A percentile compares a stretch with the other conserved stretches of the same genome.
Evolutionary conservation across 768 basidiomycete species (phyloP).

Genomic region (Hydnomerulius pinastri): DNA sequence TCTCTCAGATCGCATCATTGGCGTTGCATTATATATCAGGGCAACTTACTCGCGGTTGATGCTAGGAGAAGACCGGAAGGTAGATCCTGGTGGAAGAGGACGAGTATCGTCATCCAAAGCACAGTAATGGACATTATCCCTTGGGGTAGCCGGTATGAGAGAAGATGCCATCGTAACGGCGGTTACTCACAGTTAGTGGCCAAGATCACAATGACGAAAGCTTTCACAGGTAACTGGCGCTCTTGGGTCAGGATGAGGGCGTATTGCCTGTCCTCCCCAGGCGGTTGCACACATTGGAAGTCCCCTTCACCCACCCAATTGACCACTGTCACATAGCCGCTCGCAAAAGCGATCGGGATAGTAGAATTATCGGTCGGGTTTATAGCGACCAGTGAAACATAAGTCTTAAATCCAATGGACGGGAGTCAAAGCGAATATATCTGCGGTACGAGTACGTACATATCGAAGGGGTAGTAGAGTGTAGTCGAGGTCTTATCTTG

Average conservation of each 20-base stretch:
- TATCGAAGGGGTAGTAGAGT: constrained; percentile 6
- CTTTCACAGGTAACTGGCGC: constrained; percentile 2
- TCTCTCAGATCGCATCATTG: neutral
- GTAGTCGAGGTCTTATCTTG: neutral
- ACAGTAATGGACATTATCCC: constrained; percentile 2
- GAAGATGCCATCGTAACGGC: neutral
- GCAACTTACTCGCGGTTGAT: constrained; percentile 3
- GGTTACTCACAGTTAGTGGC: constrained; percentile 3
- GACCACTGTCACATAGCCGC: neutral
- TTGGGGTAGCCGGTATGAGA: neutral
- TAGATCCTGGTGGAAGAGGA: neutral
- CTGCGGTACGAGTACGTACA: neutral
- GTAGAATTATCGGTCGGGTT: constrained; percentile 4
- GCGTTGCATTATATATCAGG: neutral
- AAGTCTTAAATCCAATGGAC: neutral
- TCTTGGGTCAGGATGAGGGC: neutral
- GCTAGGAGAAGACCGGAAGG: neutral
- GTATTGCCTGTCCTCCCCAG: neutral
- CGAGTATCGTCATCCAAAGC: constrained; percentile 5
- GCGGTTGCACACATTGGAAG: neutral
- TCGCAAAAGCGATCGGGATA: neutral
- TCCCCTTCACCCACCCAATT: constrained; percentile 1
- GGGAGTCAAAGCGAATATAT: neutral
- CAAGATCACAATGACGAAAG: constrained; percentile 1
- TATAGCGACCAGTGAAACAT: constrained; percentile 2